These are phyloP conservation scores for Globisporangium radiosum DNA, from an alignment of 352 stramenopile species.

Conservation along the genomic window DNA sequence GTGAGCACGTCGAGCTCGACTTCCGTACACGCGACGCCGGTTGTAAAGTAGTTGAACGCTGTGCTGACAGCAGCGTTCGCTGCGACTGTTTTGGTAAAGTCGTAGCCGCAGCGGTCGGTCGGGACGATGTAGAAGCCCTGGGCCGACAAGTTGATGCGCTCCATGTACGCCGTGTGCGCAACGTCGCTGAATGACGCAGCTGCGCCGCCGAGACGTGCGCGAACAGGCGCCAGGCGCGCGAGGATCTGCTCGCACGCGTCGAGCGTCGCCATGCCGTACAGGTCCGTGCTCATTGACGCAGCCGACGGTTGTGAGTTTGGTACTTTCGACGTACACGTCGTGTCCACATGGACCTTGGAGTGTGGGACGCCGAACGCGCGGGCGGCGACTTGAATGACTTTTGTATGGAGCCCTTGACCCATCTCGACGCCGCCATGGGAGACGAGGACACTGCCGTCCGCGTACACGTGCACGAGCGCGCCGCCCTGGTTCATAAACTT, in stretches of 20 bases:
- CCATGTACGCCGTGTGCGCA: constrained; percentile 87
- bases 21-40: constrained; percentile 88
- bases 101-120: constrained; percentile 89
- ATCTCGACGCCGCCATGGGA: constrained; percentile 97
- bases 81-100: constrained; percentile 83
- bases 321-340: constrained; percentile 94
- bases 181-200: constrained; percentile 81
- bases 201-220: constrained; percentile 52
- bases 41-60: constrained; percentile 96
- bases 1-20: constrained; percentile 95
- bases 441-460: constrained; percentile 93
- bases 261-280: constrained; percentile 96
- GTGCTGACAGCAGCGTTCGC: constrained; percentile 88
- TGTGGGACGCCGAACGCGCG: constrained; percentile 90
- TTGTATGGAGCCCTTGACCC: constrained; percentile 96
- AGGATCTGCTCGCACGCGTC: constrained; percentile 96
- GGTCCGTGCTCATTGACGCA: constrained; percentile 93
- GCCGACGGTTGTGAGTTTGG: constrained; percentile 92
- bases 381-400: constrained; percentile 88
- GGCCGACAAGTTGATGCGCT: constrained; percentile 91
- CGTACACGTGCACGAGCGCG: constrained; percentile 94
- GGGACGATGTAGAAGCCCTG: constrained; percentile 95
- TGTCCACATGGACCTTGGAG: constrained; percentile 91
- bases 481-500: constrained; percentile 98
- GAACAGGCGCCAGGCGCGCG: constrained; percentile 81